phyloP scores from a whole-genome alignment of 129 eudicot genomes.

The Escallonia herrerae region DNA sequence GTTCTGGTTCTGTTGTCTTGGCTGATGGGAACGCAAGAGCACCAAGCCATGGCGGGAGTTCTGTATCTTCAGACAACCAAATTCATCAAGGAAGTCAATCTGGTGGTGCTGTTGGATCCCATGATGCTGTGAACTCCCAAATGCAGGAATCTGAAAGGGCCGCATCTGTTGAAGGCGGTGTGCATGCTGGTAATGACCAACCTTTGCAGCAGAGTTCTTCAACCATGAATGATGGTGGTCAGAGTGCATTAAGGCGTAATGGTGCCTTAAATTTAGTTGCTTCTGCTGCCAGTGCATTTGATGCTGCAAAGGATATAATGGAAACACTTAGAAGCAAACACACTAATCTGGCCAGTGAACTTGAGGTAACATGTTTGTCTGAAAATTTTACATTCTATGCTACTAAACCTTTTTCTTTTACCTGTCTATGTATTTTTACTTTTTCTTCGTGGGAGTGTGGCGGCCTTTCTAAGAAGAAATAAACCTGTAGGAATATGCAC shows the following conservation, averaged over 20 bases:
- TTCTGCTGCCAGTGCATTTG: conserved; percentile 96
- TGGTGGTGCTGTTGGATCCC: conserved; percentile 48
- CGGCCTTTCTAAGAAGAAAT: neutral
- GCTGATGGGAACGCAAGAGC: conserved; percentile 54
- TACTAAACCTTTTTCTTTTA: neutral
- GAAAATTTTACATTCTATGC: neutral
- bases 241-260: conserved; percentile 73
- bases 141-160: conserved; percentile 82
- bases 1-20: conserved; percentile 30
- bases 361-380: conserved; percentile 51
- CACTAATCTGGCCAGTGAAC: conserved; percentile 92
- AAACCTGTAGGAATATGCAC: neutral
- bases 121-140: conserved; percentile 69
- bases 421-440: neutral
- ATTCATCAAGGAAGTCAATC: conserved; percentile 66
- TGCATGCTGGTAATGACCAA: conserved; percentile 55
- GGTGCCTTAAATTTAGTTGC: conserved; percentile 83
- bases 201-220: conserved; percentile 58
- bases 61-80: conserved; percentile 60
- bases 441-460: neutral
- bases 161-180: conserved; percentile 47
- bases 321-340: conserved; percentile 98
- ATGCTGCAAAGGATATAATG: conserved; percentile 98
- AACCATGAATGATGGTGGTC: conserved; percentile 52
- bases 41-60: conserved; percentile 47